Evolutionary conservation across 768 basidiomycete genomes (phyloP), one percentile per base, ranked within the genome.

Genomic region (Pisolithus marmoratus): DNA sequence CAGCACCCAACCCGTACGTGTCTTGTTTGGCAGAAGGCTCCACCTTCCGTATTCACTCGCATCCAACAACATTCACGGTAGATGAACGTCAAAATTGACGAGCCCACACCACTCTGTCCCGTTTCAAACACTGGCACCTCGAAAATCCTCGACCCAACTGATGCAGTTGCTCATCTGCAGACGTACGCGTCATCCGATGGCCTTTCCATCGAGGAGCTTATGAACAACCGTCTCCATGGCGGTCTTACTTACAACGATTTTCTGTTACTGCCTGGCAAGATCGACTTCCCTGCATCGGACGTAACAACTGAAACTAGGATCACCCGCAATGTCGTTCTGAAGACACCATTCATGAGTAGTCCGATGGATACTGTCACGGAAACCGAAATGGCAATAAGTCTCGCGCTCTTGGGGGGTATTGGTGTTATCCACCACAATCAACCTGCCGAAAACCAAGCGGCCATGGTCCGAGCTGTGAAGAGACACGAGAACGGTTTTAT

Each of bases 321-420:
- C 53, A 96, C 95, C 20, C 84, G 88, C 51, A 96, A 96, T 60
- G 90, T 97, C 60, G 72, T 76, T 40, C 78, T 99, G 61, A 97
- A 93, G 73, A 94, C 94, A 0, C 96, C 95, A 0, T 95, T 99
- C 73, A 76, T 97, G 76, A 95, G 92, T 68, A 94, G 91, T 47
- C 95, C 96, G 15, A 99, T 99, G 96, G 96, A 99, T 74, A 99
- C 96, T 42, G 96, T 98, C 60, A 98, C 96, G 1, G 96, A 97
- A 71, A 83, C 80, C 50, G 84, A 90, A 54, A 95, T 94, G 90
- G 92, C 91, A 26, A 93, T 95, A 64, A 75, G 85, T 46, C 84
- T 95, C 79, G 92, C 93, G 78, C 84, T 99, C 50, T 82, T 94
- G 51, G 96, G 96, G 46, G 96, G 96, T 49, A 88, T 98, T 55